phyloP scores from a whole-genome alignment of 306 rosid genomes.

The Quercus aquifolioides region DNA sequence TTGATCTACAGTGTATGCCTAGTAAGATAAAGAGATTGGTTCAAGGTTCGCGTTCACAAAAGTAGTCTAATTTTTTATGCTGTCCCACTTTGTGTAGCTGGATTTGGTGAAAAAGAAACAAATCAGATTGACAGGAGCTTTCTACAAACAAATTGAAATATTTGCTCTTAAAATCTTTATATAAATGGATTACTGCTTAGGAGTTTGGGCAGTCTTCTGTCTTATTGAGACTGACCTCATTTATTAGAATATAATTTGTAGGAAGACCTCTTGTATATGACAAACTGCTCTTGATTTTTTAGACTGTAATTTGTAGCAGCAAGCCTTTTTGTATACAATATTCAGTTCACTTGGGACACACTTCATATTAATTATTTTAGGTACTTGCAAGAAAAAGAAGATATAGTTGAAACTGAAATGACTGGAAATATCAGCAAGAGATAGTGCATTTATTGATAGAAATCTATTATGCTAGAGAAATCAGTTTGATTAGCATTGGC shows the following conservation, averaged over 20 bases:
- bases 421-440: neutral
- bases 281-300: neutral
- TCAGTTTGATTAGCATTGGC: neutral
- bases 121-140: neutral
- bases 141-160: neutral
- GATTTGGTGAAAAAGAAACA: neutral
- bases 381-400: neutral
- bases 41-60: neutral
- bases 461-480: neutral
- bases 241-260: neutral
- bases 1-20: conserved; percentile 42
- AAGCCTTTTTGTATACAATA: neutral
- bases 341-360: neutral
- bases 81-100: neutral
- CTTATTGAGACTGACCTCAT: neutral
- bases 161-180: neutral
- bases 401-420: neutral
- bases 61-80: neutral
- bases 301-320: neutral
- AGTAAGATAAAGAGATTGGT: conserved; percentile 20
- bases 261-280: neutral
- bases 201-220: neutral
- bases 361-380: too few relatives aligned
- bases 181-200: neutral
- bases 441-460: neutral